These are phyloP conservation scores for Arctium minus DNA, from an alignment of 129 eudicot species.

Conservation along the genomic window DNA sequence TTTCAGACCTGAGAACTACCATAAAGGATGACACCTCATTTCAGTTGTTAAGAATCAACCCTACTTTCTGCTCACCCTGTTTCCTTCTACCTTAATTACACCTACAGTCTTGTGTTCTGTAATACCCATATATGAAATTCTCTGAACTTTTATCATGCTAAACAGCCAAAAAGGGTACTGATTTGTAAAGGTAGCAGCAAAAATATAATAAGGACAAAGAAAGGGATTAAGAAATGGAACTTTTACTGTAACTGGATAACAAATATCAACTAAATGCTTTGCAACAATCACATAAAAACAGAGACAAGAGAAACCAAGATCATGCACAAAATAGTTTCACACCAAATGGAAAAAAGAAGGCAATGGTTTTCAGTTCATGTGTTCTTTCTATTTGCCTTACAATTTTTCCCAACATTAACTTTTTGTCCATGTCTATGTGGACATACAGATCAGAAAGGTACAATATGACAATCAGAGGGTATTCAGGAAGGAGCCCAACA, in stretches of 20 bases:
- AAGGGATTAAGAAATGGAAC: background rate
- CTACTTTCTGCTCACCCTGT: background rate
- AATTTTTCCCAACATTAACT: no score
- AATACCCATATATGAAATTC: background rate
- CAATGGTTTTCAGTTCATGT: background rate
- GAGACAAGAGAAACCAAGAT: background rate
- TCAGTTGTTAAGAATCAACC: background rate
- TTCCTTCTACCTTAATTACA: background rate
- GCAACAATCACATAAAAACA: background rate
- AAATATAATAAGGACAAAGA: background rate
- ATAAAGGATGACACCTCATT: background rate
- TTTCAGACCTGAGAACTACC: background rate
- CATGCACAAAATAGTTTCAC: background rate
- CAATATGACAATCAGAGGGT: no score
- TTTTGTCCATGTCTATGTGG: no score
- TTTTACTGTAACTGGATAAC: background rate
- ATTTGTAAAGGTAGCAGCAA: background rate
- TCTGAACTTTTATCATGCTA: background rate
- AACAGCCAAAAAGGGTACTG: background rate
- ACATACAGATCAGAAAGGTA: no score
- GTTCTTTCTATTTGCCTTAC: no score
- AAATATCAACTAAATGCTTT: background rate
- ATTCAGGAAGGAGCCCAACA: no score
- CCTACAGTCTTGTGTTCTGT: background rate
- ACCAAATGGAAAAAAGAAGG: background rate